Conservation (phyloP, 2,329 filamentous ascomycete genomes). For the Pyricularia pennisetigena region DNA sequence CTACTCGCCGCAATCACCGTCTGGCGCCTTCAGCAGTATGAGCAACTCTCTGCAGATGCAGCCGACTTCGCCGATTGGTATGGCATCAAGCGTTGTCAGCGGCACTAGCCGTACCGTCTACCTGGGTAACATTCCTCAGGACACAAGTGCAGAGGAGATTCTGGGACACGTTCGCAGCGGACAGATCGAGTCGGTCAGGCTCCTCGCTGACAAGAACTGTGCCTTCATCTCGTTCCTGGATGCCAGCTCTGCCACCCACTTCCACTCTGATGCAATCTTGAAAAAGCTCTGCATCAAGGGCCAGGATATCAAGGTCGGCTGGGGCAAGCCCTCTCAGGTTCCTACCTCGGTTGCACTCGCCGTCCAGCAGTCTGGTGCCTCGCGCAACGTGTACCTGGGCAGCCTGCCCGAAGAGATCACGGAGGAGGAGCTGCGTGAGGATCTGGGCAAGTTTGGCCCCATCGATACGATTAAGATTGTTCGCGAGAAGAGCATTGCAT, state of each 20-base stretch:
- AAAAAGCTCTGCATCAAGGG: conserved; percentile 99
- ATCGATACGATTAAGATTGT: conserved; percentile 98
- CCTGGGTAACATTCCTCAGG: conserved; percentile 94
- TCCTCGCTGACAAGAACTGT: conserved; percentile 98
- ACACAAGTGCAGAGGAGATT: conserved; percentile 95
- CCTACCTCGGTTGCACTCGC: conserved; percentile 95
- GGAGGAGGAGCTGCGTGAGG: conserved; percentile 88
- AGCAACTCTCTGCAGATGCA: conserved; percentile 48
- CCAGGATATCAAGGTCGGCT: conserved; percentile 98
- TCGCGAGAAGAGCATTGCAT: conserved; percentile 94
- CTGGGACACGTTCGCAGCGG: conserved; percentile 92
- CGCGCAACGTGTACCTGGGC: conserved; percentile 92
- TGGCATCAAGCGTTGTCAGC: conserved; percentile 71
- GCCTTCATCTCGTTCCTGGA: conserved; percentile 99
- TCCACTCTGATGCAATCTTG: conserved; percentile 98
- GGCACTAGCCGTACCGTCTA: conserved; percentile 96
- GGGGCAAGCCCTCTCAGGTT: conserved; percentile 97
- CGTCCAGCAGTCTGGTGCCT: conserved; percentile 94
- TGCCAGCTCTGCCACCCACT: conserved; percentile 94
- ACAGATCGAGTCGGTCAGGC: conserved; percentile 96
- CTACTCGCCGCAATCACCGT: conserved; percentile 78
- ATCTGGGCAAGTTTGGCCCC: conserved; percentile 89
- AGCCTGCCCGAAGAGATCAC: conserved; percentile 84
- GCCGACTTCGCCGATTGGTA: conserved; percentile 53
- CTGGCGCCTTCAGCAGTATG: conserved; percentile 59